Conservation (phyloP, 225 moss, liverwort and hornwort genomes). For the Neckera pumila region DNA sequence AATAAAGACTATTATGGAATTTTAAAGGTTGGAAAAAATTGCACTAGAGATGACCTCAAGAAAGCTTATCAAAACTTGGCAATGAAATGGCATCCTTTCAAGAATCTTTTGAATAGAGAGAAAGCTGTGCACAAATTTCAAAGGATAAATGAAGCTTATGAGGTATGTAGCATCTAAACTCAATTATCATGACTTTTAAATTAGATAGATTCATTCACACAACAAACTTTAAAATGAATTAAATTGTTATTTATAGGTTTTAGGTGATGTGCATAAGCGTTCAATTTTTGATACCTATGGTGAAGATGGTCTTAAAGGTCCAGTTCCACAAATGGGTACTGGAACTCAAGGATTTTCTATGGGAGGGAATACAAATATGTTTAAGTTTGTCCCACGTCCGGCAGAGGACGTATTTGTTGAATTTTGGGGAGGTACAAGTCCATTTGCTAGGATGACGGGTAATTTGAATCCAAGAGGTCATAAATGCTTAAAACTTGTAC, state of each 20-base stretch:
- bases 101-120: neutral
- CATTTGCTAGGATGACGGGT: conserved; percentile 36
- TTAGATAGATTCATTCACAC: neutral
- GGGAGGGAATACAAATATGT: conserved; percentile 65
- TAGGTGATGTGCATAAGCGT: conserved; percentile 64
- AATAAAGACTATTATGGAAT: conserved; percentile 11
- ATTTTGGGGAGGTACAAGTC: conserved; percentile 73
- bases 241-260: conserved; percentile 26
- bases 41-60: conserved; percentile 8
- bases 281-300: conserved; percentile 75
- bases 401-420: conserved; percentile 74
- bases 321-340: conserved; percentile 28
- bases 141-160: conserved; percentile 35
- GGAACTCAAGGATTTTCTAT: conserved; percentile 56
- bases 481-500: neutral
- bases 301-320: conserved; percentile 71
- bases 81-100: conserved; percentile 44
- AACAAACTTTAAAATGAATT: neutral
- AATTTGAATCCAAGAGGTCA: conserved; percentile 47
- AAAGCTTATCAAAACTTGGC: conserved; percentile 23
- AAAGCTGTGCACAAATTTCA: conserved; percentile 6
- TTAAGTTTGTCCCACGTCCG: conserved; percentile 53
- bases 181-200: neutral
- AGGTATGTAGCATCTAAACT: neutral
- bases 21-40: conserved; percentile 20